These are phyloP conservation scores for Coniochaeta sp. DNA, from an alignment of 2,329 filamentous ascomycete genomes.

Conservation along the genomic window DNA sequence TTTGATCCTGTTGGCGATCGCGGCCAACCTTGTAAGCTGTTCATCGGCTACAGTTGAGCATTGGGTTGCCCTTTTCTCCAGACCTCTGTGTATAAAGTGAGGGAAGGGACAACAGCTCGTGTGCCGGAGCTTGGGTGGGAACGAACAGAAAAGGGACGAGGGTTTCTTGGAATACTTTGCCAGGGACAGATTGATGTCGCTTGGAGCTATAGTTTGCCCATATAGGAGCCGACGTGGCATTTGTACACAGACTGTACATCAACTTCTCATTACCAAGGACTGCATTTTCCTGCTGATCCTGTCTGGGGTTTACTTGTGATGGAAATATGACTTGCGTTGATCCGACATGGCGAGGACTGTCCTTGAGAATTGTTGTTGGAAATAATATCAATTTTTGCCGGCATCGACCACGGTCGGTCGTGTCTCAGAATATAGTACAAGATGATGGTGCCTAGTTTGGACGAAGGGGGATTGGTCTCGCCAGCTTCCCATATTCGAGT, in stretches of 20 bases:
- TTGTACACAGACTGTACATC: neutral
- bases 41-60: neutral
- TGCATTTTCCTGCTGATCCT: neutral
- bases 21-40: neutral
- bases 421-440: too few relatives aligned
- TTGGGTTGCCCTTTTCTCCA: neutral
- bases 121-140: neutral
- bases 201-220: neutral
- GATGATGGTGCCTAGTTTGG: too few relatives aligned
- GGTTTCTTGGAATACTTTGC: neutral
- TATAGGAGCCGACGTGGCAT: neutral
- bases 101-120: neutral
- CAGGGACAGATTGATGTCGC: neutral
- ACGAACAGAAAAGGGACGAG: neutral
- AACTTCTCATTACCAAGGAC: neutral
- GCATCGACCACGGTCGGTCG: too few relatives aligned
- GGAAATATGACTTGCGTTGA: neutral
- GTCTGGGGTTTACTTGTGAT: neutral
- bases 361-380: too few relatives aligned
- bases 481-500: too few relatives aligned
- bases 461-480: too few relatives aligned
- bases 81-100: neutral
- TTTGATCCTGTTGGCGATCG: neutral
- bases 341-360: neutral
- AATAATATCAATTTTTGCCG: too few relatives aligned